Base-by-base conservation (phyloP, 768 basidiomycete species). In the Lactifluus piperatus region DNA sequence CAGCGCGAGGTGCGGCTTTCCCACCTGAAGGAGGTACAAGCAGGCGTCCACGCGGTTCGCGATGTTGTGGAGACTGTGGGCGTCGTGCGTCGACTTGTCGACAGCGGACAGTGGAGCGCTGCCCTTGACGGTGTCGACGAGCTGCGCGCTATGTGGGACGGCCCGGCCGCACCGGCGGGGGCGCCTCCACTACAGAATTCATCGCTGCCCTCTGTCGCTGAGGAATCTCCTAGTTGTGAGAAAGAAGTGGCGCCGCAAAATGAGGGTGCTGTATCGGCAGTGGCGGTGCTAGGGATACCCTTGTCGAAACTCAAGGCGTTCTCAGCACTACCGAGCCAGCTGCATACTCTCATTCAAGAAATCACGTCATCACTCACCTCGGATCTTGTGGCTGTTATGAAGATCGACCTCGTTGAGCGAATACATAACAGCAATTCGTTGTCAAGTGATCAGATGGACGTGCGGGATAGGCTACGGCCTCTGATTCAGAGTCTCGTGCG, bases 101-200 rank as follows among this genome's bases (percentile, higher is more conserved):
- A 77, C 49, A 85, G 84, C 20, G 92, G 90, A 0, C 90, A 97
- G 64, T 97, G 91, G 88, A 81, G 82, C 14, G 88, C 90, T 56
- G 93, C 93, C 7, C 72, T 97, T 56, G 80, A 79, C 48, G 77
- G 93, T 18, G 79, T 91, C 37, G 84, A 90, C 49, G 79, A 82
- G 51, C 70, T 93, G 61, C 78, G 86, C 55, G 72, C 71, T 49
- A 71, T 88, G 65, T 86, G 85, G 81, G 71, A 77, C 16, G 58
- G 62, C 30, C 46, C 37, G 27, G 30, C 30, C 18, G 34, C 52
- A 5, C 45, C 41, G 45, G 43, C 34, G 3, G 34, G 3, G 3
- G 26, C 11, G n/a, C 45, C 43, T 24, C 43, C 34, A 14, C 34
- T 4, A 10, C 45, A 18, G 41, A 46, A 14, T 11, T 54, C 64